Conservation (phyloP, 2,329 filamentous ascomycete species). For the Ophiosphaerella herpotricha region DNA sequence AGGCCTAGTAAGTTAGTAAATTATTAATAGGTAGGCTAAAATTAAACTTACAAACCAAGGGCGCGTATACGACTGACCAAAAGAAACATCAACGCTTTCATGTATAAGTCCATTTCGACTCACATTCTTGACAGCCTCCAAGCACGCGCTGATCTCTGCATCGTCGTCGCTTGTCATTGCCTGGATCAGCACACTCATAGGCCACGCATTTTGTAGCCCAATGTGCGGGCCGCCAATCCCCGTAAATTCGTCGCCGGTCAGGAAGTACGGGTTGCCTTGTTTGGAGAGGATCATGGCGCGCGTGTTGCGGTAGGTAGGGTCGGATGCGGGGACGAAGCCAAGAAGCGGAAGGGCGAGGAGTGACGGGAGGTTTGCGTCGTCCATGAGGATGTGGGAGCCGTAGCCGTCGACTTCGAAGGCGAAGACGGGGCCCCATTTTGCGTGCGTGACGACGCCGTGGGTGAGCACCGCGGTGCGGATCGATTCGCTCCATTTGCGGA, state of each 20-base stretch:
- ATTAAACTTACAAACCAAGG: too few relatives aligned
- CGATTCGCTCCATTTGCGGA: constrained; percentile 62
- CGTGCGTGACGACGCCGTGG: constrained; percentile 78
- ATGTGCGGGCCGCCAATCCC: constrained; percentile 88
- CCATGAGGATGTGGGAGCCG: constrained; percentile 81
- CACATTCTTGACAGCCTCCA: constrained; percentile 75
- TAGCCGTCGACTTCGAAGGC: constrained; percentile 89
- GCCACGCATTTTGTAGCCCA: constrained; percentile 90
- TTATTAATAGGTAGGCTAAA: too few relatives aligned
- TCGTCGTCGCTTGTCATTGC: constrained; percentile 87
- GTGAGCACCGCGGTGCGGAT: constrained; percentile 57
- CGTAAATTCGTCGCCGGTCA: constrained; percentile 74
- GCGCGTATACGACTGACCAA: too few relatives aligned
- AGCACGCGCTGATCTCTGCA: constrained; percentile 74
- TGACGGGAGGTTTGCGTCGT: constrained; percentile 86
- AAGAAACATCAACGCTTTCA: constrained; percentile 62
- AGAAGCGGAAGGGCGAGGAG: constrained; percentile 77
- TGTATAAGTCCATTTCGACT: constrained; percentile 82
- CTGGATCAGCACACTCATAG: constrained; percentile 91
- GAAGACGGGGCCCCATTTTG: constrained; percentile 77
- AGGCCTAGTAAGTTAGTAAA: too few relatives aligned
- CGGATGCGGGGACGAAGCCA: constrained; percentile 69
- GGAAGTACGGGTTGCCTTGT: constrained; percentile 83
- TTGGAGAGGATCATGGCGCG: constrained; percentile 78
- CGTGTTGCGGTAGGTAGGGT: constrained; percentile 84